Evolutionary conservation across 768 basidiomycete species (phyloP), one percentile per base, ranked within the genome.

Genomic region (Mycena chlorophos): DNA sequence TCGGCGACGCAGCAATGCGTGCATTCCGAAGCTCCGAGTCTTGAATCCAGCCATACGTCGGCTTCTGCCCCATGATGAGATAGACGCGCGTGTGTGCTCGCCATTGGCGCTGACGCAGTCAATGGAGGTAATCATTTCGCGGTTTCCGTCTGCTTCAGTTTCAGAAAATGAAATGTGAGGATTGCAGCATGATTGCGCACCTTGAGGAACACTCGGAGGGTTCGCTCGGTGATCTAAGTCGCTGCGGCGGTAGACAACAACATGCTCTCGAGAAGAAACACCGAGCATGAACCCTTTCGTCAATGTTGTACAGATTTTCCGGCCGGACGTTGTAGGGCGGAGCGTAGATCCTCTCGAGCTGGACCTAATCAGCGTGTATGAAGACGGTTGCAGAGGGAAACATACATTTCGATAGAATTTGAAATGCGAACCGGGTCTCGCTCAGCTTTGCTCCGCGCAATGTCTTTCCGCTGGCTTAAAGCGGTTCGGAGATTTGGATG

Each of bases 251-350:
- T 49, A 52, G 23, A 62, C 49, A 20, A 62, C 23, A 5, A 58
- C 57, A 28, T 45, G 43, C 17, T 47, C 43, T 19, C 47, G 22
- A 17, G 34, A 38, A 12, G 57, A 52, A 6, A 54, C 27, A 20
- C 60, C 52, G 17, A 62, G 25, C 52, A 51, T 49, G 47, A 52
- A 29, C 60, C 60, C 31, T 62, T 62, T 62, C 42, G 25, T 58
- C 60, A 28, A 55, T 45, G 29, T 62, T 62, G 52, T 62, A 61
- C 8, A 56, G 13, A 28, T 54, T 46, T 22, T 46, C 43, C 3
- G 43, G 52, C 8, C 19, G 10, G 25, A 55, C 45, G n/a, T 55
- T 55, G 54, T 55, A 55, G 19, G 42, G 52, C 12, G 52, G 37
- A 17, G 38, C 37, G 20, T 40, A 52, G 16, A 29, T 39, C 12